Evolutionary conservation across 176 grass and related monocot species (phyloP).

Genomic region (Thinopyrum elongatum): DNA sequence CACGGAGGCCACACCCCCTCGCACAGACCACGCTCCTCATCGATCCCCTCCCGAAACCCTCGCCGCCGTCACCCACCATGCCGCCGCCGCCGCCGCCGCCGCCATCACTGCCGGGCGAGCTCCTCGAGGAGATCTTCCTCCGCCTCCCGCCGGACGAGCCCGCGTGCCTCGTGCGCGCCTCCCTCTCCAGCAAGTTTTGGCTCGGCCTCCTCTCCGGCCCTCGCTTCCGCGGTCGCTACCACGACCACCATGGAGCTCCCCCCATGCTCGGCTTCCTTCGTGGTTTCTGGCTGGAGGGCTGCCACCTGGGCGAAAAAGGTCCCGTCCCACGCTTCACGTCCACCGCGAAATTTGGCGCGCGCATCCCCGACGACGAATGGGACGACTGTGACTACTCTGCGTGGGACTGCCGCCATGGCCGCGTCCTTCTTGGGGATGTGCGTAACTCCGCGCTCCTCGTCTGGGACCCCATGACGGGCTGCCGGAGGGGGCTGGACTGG

Average conservation of each 20-base stretch:
- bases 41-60: not conserved
- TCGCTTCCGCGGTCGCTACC: not conserved
- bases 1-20: no score
- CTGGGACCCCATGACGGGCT: not conserved
- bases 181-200: not conserved
- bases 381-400: not conserved
- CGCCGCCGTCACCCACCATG: not conserved
- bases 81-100: no score
- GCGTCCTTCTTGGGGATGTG: conserved; percentile 54
- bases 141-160: not conserved
- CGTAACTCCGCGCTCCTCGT: not conserved
- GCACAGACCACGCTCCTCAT: no score
- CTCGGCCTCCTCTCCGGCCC: not conserved
- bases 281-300: not conserved
- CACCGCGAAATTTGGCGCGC: not conserved
- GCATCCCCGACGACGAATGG: not conserved
- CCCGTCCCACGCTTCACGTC: not conserved
- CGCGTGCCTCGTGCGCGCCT: not conserved
- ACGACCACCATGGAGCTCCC: not conserved
- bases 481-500: not conserved
- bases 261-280: not conserved
- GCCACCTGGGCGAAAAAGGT: not conserved
- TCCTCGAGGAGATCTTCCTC: not conserved
- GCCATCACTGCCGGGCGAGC: not conserved
- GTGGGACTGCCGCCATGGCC: conserved; percentile 59